Evolutionary conservation across 805 yeast species (phyloP), one percentile per base, ranked within the genome.

Genomic region (Cephaloascus albidus): DNA sequence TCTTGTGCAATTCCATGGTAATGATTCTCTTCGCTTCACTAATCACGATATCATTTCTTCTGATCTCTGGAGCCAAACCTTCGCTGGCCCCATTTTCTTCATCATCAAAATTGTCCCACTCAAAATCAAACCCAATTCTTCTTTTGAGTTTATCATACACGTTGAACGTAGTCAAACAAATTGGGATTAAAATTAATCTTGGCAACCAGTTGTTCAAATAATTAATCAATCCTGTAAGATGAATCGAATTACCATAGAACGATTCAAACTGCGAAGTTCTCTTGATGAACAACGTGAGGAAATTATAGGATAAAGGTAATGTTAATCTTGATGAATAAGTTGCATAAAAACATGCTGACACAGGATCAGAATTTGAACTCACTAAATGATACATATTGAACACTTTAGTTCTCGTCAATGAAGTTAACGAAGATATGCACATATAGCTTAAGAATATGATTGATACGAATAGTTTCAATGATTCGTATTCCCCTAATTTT

Each of bases 321-420:
- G 95, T 84, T 53, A 86, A 63, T 45, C 95, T 76, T 38, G 89
- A 82, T 16, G 85, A 78, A 50, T 86, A 85, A 50, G 84, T 81
- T 17, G 88, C 77, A 55, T 84, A 86, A 53, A 85, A 86, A 27
- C 85, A 69, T 18, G 83, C 72, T 14, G 86, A 78, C 0, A 85
- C 82, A 0, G 85, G 81, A 52, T 82, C 90, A 0, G 90, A 80
- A 39, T 78, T 72, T 45, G 70, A 71, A 16, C 81, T 77, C 12
- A 83, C 87, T 42, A 86, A 67, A 44, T 83, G 88, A 54, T 85
- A 86, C 55, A 82, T 70, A 52, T 82, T 81, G 66, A 86, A 86
- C 4, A 86, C 61, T 43, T 79, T 76, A 42, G 85, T 68, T 36
- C 74, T 70, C 3, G 89, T 74, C 38, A 86, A 65, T 18, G 89